Evolutionary conservation across 345 rosid genomes (phyloP).

Genomic region (Brassica rapa): DNA sequence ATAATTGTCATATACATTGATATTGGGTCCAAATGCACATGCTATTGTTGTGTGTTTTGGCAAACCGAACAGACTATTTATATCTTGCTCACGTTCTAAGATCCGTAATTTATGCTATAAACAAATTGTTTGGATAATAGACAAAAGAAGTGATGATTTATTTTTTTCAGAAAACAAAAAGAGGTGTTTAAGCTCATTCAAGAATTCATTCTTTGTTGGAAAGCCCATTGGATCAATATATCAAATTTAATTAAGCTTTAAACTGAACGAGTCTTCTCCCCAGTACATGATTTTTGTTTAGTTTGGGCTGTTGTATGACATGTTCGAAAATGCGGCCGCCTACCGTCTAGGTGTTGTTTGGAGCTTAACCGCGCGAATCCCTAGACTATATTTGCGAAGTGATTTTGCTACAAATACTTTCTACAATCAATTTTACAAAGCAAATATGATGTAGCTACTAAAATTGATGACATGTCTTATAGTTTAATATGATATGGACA

Average conservation of each 20-base stretch:
- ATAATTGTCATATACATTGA: neutral
- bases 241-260: neutral
- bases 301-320: neutral
- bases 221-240: constrained; percentile 14
- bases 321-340: too few species aligned
- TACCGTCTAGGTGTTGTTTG: too few species aligned
- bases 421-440: too few species aligned
- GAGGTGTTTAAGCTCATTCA: neutral
- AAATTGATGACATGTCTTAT: too few species aligned
- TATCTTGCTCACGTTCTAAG: neutral
- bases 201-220: neutral
- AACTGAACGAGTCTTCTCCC: neutral
- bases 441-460: too few species aligned
- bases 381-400: too few species aligned
- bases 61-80: neutral
- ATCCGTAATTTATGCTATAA: neutral
- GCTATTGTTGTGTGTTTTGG: neutral
- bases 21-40: neutral
- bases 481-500: too few species aligned
- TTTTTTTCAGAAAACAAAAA: neutral
- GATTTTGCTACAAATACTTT: too few species aligned
- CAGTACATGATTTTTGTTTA: neutral
- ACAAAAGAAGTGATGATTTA: neutral
- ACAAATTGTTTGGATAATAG: neutral
- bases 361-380: too few species aligned